Evolutionary conservation across 306 rosid species (phyloP), one percentile per base, ranked within the genome.

Genomic region (Sesbania bispinosa): DNA sequence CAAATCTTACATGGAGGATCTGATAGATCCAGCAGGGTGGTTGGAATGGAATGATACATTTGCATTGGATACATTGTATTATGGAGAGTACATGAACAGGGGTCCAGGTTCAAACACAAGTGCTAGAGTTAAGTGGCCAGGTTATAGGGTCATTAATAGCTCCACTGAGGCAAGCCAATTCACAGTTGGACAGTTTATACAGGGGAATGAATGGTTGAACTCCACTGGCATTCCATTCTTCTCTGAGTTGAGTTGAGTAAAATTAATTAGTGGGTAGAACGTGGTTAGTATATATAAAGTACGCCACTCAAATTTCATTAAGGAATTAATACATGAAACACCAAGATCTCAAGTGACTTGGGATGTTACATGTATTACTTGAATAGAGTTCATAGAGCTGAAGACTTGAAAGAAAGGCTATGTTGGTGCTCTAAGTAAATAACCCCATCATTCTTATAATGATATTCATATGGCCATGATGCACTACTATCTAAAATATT

Each of bases 11-110:
- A 78, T 92, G 20, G 96, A 81, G 14, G 89, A 89, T 27, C 10
- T 83, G 36, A 79, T 89, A 0, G 87, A 92, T 2, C 98, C 95
- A 0, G 85, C 68, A 0, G 96, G 98, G 4, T 92, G 94, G 96
- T 46, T 92, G 69, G 98, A 92, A 64, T 92, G 98, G 98, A 88
- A 88, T 21, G 94, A 66, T 0, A 55, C 90, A 0, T 92, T 92
- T 76, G 98, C 96, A 0, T 50, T 92, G 80, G 78, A 58, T 7
- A 92, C 96, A 0, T 19, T 92, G 21, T 92, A 86, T 46, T 92
- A 92, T 33, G 96, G 94, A 4, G 98, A 92, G 84, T 92, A 89
- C 19, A 41, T 57, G 88, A 89, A 89, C 62, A 66, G 57, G 0
- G 96, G 96, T 8, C 88, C 85, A 0, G 96, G 98, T 6, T 88